Base-by-base conservation (phyloP, 2,329 filamentous ascomycete genomes). In the Hypoxylon sp. region DNA sequence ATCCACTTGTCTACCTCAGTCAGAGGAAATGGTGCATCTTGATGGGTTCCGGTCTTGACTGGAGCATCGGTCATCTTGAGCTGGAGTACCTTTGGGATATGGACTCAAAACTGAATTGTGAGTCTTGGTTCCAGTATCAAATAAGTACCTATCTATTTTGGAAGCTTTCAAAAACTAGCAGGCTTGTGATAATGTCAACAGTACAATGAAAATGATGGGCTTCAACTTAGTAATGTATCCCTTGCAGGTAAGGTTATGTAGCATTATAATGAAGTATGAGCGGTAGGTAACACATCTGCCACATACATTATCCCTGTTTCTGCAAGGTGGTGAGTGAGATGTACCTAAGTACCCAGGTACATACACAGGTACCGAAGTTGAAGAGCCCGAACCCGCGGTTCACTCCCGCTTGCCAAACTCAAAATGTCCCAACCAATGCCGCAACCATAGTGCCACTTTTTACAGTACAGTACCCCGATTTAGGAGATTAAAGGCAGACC, bases 1-100 rank as follows among this genome's bases (percentile, higher is more conserved):
- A 90, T 82, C 84, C 83, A 86, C 77, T 80, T 86, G 76, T 90
- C 88, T 44, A 83, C 79, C 2, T 87, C 87, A 0, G 87, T 90
- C 68, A 90, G 78, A n/a, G 86, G 86, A 68, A 90, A 90, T 1
- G 87, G 84, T 5, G 83, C 68, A 42, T 87, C 83, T 55, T 81
- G 81, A 2, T 47, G 61, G 65, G 72, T 31, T 31, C 29, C 22
- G 35, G 53, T 44, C 33, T 68, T 63, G 42, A 46, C 26, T 19
- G 73, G 56, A 39, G 75, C 64, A 62, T 84, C 79, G 19, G 81
- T 81, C 84, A 86, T 86, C 5, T 64, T 65, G 5, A 22, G 24
- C 14, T 5, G 17, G 13, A 47, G 17, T 6, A 3, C n/a, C n/a
- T n/a, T 46, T 19, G 14, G 9, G 35, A n/a, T 10, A 29, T 31